Conservation (phyloP, 2,329 filamentous ascomycete species). For the Cladosporium sp. region DNA sequence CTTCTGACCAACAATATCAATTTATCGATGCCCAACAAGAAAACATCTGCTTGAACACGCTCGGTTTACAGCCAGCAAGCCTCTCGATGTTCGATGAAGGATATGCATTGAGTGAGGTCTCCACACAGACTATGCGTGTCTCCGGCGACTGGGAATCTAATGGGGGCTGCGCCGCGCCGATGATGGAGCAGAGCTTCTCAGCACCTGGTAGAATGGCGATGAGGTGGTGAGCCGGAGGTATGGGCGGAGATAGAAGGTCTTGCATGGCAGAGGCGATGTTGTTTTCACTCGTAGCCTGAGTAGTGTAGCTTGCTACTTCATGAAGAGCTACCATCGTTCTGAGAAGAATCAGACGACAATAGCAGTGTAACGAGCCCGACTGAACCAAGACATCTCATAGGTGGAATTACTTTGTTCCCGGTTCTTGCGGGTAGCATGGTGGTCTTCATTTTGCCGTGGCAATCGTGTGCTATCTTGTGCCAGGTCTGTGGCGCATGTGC, state of each 20-base stretch:
- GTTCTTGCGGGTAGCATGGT: too few species aligned
- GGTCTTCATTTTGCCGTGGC: too few species aligned
- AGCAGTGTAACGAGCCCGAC: too few species aligned
- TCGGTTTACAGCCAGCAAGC: slow-evolving; percentile 22
- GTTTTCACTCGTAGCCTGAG: too few species aligned
- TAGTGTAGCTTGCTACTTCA: too few species aligned
- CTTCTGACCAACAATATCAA: not conserved
- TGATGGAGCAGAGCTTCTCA: slow-evolving; percentile 29
- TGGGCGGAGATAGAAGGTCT: not conserved
- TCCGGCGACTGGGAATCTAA: not conserved
- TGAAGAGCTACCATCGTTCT: too few species aligned
- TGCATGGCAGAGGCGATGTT: not conserved
- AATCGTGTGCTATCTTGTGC: too few species aligned
- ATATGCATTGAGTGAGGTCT: not conserved
- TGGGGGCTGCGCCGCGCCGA: slow-evolving; percentile 11
- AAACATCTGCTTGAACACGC: slow-evolving; percentile 20
- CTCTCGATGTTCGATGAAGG: not conserved
- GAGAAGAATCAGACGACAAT: too few species aligned
- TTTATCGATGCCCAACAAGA: slow-evolving; percentile 22
- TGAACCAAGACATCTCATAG: too few species aligned
- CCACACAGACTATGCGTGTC: not conserved
- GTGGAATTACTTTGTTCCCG: too few species aligned
- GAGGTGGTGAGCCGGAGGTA: not conserved
- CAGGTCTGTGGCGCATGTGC: too few species aligned
- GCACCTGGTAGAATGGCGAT: slow-evolving; percentile 20